Base-by-base conservation (phyloP, 176 grass and related monocot species). In the Sorghum bicolor region DNA sequence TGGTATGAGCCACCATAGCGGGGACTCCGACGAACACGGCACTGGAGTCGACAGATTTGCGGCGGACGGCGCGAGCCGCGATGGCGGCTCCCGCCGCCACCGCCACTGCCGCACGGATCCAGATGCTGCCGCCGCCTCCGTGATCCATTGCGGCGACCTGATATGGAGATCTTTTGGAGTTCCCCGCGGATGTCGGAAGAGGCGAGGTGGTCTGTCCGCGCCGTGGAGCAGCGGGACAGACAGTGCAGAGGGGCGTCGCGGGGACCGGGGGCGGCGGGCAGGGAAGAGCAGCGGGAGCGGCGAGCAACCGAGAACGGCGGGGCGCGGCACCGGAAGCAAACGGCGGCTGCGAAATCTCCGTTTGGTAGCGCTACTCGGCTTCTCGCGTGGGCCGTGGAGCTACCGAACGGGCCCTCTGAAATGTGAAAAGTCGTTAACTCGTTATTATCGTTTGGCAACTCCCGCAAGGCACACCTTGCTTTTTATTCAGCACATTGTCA, bases 31-130 rank as follows among this genome's bases (percentile, higher is more conserved):
- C 89, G 57, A 94, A 90, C 28, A 89, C 88, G 14, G 89, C 96
- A 17, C 89, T 90, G 70, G 71, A 79, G 81, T 99, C 87, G 31
- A 99, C 89, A 43, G 96, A 99, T 85, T 92, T 99, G 77, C 93
- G 91, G 66, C 85, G 78, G 12, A 99, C 75, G 19, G 91, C 82
- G 87, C 93, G 85, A 20, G 82, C 91, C 17, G 91, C 93, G 83
- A 98, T 85, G 15, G 86, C 89, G 25, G 81, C 76, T 70, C 86
- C 89, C 65, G 62, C 64, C 71, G 84, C 64, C 76, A 91, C 72
- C n/a, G 86, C 89, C 65, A 40, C 75, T 22, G 66, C 88, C 65
- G 74, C 77, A 60, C 88, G 86, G 75, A 88, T 88, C 92, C 85
- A 88, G 39, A 88, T 45, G 75, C 67, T 80, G 61, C 75, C 55